Evolutionary conservation across 106 monocot species (phyloP).

Genomic region (Amphibolis antarctica): DNA sequence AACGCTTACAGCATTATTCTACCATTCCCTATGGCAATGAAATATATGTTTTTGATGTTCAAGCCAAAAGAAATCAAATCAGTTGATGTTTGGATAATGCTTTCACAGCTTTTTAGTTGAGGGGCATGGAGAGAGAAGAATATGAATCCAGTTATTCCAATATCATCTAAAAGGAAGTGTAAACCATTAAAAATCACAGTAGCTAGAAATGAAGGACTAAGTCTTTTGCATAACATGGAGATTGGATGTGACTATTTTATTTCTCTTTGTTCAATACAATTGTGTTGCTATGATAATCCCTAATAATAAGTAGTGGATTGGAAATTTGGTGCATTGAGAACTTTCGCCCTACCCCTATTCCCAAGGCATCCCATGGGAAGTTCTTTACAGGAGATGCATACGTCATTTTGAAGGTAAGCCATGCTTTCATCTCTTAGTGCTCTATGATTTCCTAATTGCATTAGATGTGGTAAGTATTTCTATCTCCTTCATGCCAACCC

Average conservation of each 20-base stretch:
- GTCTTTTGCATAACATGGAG: not conserved
- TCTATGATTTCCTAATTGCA: no score
- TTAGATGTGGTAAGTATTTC: no score
- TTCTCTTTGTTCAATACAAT: not conserved
- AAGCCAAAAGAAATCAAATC: no score
- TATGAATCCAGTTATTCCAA: no score
- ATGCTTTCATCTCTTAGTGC: not conserved
- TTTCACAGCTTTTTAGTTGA: no score
- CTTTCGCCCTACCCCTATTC: conserved; percentile 65
- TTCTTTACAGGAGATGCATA: conserved; percentile 91
- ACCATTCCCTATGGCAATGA: no score
- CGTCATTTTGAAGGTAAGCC: conserved; percentile 66
- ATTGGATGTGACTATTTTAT: not conserved
- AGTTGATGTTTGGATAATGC: no score
- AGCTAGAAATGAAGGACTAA: not conserved
- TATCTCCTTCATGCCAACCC: no score
- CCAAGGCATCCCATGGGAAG: conserved; percentile 68
- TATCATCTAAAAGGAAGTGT: not conserved
- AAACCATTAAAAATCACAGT: not conserved
- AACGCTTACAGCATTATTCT: no score
- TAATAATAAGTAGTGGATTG: conserved; percentile 47
- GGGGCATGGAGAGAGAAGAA: no score
- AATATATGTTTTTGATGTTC: no score
- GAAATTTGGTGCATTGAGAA: conserved; percentile 97
- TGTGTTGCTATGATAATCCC: conserved; percentile 21